These are phyloP conservation scores for Fraxinus sp. DNA, from an alignment of 305 asterid species.

Conservation along the genomic window DNA sequence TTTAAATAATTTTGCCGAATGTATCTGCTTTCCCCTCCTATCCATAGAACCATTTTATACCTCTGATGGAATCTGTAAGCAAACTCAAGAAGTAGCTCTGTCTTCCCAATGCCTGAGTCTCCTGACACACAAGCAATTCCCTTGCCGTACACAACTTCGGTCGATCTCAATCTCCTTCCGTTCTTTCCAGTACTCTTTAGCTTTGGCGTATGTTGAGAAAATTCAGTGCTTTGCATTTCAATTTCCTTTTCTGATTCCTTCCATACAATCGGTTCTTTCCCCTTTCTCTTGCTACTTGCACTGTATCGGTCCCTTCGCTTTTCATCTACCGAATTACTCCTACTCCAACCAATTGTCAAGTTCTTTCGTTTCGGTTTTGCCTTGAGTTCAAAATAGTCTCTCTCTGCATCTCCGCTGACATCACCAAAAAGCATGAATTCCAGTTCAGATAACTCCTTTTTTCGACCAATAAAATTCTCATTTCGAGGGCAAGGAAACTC, in stretches of 20 bases:
- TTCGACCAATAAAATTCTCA: constrained; percentile 83
- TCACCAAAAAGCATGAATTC: constrained; percentile 95
- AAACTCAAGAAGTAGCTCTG: constrained; percentile 83
- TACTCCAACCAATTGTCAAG: constrained; percentile 73
- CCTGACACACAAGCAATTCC: constrained; percentile 95
- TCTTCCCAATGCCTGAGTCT: constrained; percentile 90
- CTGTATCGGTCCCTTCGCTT: constrained; percentile 41
- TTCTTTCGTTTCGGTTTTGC: constrained; percentile 64
- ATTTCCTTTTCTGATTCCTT: constrained; percentile 87
- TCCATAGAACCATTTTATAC: constrained; percentile 90
- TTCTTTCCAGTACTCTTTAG: constrained; percentile 44
- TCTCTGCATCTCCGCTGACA: constrained; percentile 69
- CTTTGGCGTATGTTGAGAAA: constrained; percentile 40
- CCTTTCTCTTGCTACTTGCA: constrained; percentile 53
- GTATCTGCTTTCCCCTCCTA: constrained; percentile 88
- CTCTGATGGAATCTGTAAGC: constrained; percentile 80
- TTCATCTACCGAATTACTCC: constrained; percentile 63
- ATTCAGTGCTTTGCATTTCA: constrained; percentile 66
- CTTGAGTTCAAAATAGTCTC: constrained; percentile 78
- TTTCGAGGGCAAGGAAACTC: constrained; percentile 85
- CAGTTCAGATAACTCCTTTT: constrained; percentile 75
- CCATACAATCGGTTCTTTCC: constrained; percentile 83
- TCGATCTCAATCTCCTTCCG: constrained; percentile 56
- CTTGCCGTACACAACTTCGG: constrained; percentile 71
- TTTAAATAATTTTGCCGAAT: constrained; percentile 81